Base-by-base conservation (phyloP, 768 basidiomycete species). In the Sistotremastrum suecicum region DNA sequence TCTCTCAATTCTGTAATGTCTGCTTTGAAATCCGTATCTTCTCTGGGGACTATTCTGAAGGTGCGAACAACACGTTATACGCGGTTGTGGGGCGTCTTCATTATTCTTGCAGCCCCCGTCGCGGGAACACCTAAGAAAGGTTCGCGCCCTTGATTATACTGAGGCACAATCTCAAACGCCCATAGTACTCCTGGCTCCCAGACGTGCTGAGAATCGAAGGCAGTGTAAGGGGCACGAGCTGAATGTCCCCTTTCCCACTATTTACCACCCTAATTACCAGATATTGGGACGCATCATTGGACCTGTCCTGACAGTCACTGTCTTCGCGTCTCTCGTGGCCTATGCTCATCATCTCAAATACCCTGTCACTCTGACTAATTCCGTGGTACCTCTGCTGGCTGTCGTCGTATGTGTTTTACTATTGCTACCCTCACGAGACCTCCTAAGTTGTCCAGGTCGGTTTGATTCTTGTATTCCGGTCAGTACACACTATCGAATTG, bases 401-500 rank as follows among this genome's bases (percentile, higher is more conserved):
- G 86, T 95, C 8, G 91, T 94, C 53, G 90, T 87, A 57, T 61
- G 83, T 66, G n/a, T 28, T 9, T 30, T 8, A n/a, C 12, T 12
- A 42, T 8, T 12, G 35, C 31, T 44, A 11, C 35, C 7, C 41
- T 37, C 47, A 51, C 32, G 28, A 34, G 37, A 37, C 43, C 33
- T 36, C 30, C 33, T 39, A 33, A 32, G 34, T 37, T 40, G 10
- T 10, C 4, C 41, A 87, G 84, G 85, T 92, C 43, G 91, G 89
- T 53, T 69, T 95, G 48, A 79, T 94, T 45, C 69, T 94, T 34
- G 89, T 90, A 2, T 90, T 89, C 60, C 74, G 87, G 86, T 79
- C 51, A 55, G 74, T 60, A 50, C 43, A 11, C n/a, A n/a, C 4
- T 12, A 29, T 37, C 39, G 41, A 29, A n/a, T 36, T n/a, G 1